These are phyloP conservation scores for Amniculicola lignicola DNA, from an alignment of 495 filamentous ascomycete genomes.

Conservation along the genomic window DNA sequence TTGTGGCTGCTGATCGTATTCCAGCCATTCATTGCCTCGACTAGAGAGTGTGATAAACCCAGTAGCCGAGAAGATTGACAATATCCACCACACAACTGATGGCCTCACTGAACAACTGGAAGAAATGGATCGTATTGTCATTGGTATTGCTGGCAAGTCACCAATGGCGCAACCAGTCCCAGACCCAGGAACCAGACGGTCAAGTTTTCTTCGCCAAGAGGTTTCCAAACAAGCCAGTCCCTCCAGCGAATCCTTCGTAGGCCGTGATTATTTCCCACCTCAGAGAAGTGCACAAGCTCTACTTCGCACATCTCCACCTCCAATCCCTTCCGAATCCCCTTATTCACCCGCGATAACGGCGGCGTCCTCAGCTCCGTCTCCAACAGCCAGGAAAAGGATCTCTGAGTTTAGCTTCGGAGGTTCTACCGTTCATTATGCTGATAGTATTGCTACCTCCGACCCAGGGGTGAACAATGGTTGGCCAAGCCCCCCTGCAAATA, in stretches of 20 bases:
- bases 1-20: neutral
- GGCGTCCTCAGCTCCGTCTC: slow-evolving; percentile 2
- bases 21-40: slow-evolving; percentile 37
- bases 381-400: slow-evolving; percentile 9
- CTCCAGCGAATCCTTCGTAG: neutral
- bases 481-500: slow-evolving; percentile 7
- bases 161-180: slow-evolving; percentile 2
- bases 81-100: slow-evolving; percentile 37
- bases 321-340: neutral
- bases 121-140: slow-evolving; percentile 39
- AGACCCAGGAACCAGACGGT: slow-evolving; percentile 7
- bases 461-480: slow-evolving; percentile 4
- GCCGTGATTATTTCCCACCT: slow-evolving; percentile 21
- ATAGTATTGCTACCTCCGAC: slow-evolving; percentile 20
- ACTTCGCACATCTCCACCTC: neutral
- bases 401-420: slow-evolving; percentile 27
- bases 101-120: slow-evolving; percentile 37
- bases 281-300: slow-evolving; percentile 7
- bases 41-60: slow-evolving; percentile 39
- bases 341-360: neutral
- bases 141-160: slow-evolving; percentile 28
- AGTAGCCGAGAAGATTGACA: slow-evolving; percentile 40
- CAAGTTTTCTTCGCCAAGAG: slow-evolving; percentile 16
- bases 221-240: slow-evolving; percentile 3
- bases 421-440: slow-evolving; percentile 5